Conservation (phyloP, 192 early-diverging fungal genomes). For the Mortierella alpina region DNA sequence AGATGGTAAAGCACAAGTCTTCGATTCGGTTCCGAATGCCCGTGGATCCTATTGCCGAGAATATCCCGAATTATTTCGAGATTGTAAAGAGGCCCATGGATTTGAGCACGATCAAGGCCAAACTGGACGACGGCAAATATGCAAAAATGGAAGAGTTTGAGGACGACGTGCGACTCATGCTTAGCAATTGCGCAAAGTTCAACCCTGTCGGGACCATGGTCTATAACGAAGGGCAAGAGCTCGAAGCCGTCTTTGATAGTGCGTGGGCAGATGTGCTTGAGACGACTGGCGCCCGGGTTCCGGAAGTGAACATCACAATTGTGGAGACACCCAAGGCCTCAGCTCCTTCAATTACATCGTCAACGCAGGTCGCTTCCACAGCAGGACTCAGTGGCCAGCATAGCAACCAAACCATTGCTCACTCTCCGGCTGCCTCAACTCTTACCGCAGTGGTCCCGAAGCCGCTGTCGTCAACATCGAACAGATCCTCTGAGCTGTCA, state of each 20-base stretch:
- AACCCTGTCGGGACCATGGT: slow-evolving; percentile 71
- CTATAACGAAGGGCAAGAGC: slow-evolving; percentile 66
- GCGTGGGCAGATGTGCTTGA: slow-evolving; percentile 52
- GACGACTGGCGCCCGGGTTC: slow-evolving; percentile 35
- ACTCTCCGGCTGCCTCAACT: background rate
- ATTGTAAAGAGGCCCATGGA: slow-evolving; percentile 75
- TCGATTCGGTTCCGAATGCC: slow-evolving; percentile 70
- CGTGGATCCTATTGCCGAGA: slow-evolving; percentile 73
- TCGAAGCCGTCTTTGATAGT: slow-evolving; percentile 65
- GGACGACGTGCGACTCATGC: slow-evolving; percentile 64
- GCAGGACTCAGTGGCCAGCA: background rate
- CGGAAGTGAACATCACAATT: slow-evolving; percentile 62
- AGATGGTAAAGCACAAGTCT: slow-evolving; percentile 57
- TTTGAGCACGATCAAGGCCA: slow-evolving; percentile 60
- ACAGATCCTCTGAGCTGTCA: slow-evolving; percentile 35
- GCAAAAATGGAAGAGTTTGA: slow-evolving; percentile 55
- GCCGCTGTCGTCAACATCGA: background rate
- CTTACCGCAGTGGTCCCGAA: background rate
- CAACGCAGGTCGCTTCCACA: background rate
- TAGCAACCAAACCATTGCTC: background rate
- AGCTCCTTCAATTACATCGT: slow-evolving; percentile 18
- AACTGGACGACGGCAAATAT: slow-evolving; percentile 58
- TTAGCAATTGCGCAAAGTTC: slow-evolving; percentile 70
- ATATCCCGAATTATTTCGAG: slow-evolving; percentile 74
- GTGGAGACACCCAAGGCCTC: slow-evolving; percentile 54